Evolutionary conservation across 1,284 basidiomycete genomes (phyloP).

Genomic region (Trametes versicolor): DNA sequence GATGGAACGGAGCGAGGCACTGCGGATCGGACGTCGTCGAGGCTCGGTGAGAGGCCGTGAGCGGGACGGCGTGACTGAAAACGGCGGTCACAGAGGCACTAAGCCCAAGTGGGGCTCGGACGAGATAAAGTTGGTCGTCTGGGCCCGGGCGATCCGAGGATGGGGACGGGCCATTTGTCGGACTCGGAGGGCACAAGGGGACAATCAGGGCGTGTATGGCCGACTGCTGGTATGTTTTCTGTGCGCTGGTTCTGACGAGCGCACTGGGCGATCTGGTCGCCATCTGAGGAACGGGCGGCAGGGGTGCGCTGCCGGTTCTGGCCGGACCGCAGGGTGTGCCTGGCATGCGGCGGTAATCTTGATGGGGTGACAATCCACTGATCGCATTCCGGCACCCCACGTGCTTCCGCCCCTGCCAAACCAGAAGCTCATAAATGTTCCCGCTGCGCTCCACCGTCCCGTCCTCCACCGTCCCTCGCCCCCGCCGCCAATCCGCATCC

Average conservation of each 20-base stretch:
- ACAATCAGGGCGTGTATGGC: slow-evolving; percentile 4
- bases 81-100: background rate
- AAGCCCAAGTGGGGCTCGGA: slow-evolving; percentile 1
- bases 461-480: slow-evolving; percentile 3
- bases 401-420: slow-evolving; percentile 27
- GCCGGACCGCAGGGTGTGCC: slow-evolving; percentile 20
- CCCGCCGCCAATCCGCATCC: slow-evolving; percentile 4
- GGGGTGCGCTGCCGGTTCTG: background rate
- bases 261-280: background rate
- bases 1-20: background rate
- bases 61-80: background rate
- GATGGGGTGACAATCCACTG: slow-evolving; percentile 36
- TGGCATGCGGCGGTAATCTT: slow-evolving; percentile 35
- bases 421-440: slow-evolving; percentile 32
- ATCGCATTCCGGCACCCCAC: slow-evolving; percentile 32
- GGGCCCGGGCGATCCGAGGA: slow-evolving; percentile 2
- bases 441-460: slow-evolving; percentile 20
- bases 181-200: background rate
- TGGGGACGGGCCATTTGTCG: background rate
- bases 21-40: slow-evolving; percentile 2
- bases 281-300: background rate
- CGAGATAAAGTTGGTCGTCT: slow-evolving; percentile 10
- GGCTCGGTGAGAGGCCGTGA: background rate
- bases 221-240: background rate
- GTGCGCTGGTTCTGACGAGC: background rate